Conservation (phyloP, 1,284 basidiomycete genomes). For the Trametes pubescens region DNA sequence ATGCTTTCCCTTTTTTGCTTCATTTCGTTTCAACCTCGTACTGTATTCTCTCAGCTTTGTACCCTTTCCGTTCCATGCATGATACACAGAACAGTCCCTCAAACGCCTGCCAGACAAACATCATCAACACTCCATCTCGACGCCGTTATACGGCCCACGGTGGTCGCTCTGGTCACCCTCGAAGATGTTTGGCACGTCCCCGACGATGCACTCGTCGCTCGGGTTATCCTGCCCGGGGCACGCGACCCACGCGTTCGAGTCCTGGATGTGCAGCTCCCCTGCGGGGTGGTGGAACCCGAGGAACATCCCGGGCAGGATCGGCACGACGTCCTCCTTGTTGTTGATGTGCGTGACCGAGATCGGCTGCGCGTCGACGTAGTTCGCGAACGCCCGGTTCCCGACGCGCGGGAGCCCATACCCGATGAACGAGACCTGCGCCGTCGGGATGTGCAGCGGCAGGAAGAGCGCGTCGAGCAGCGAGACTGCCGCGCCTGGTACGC, state of each 20-base stretch:
- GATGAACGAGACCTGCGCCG: slow-evolving; percentile 49
- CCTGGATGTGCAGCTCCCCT: slow-evolving; percentile 67
- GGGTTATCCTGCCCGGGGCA: slow-evolving; percentile 66
- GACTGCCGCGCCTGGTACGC: slow-evolving; percentile 51
- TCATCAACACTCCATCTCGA: slow-evolving; percentile 57
- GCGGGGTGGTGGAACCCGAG: slow-evolving; percentile 63
- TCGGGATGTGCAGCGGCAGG: slow-evolving; percentile 53
- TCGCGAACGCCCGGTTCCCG: slow-evolving; percentile 64
- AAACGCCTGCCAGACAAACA: too few relatives aligned
- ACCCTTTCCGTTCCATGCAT: too few relatives aligned
- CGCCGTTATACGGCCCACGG: slow-evolving; percentile 64
- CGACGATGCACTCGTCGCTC: slow-evolving; percentile 57
- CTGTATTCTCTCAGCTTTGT: too few relatives aligned
- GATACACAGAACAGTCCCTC: background rate
- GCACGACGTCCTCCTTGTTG: slow-evolving; percentile 42
- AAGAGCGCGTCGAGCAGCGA: slow-evolving; percentile 57
- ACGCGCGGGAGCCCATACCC: slow-evolving; percentile 66
- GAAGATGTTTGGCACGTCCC: slow-evolving; percentile 62
- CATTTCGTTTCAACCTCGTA: too few relatives aligned
- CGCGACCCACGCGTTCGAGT: slow-evolving; percentile 53
- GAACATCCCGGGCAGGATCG: slow-evolving; percentile 53
- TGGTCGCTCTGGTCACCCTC: slow-evolving; percentile 55
- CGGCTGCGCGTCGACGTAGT: slow-evolving; percentile 59
- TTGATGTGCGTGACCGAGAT: slow-evolving; percentile 49
- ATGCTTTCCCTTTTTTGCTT: too few relatives aligned